phyloP scores from a whole-genome alignment of 169 alveolate species.

The Babesia microti region DNA sequence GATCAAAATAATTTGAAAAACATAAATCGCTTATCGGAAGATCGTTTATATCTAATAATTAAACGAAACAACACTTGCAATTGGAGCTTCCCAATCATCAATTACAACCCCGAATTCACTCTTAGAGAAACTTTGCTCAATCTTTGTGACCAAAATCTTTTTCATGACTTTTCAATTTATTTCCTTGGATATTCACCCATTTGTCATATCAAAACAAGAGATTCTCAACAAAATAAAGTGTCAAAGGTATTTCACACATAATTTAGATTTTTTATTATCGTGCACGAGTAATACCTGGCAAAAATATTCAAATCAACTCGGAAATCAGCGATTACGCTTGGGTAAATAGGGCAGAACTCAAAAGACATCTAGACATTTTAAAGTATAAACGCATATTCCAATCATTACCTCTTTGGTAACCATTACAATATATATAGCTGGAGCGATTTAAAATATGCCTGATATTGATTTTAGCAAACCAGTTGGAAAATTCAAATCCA shows the following conservation, averaged over 20 bases:
- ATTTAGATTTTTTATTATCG: constrained; percentile 53
- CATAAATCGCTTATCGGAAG: constrained; percentile 40
- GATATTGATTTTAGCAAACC: too few species aligned
- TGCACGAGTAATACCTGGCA: constrained; percentile 45
- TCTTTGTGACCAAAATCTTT: constrained; percentile 48
- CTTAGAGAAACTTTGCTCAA: constrained; percentile 46
- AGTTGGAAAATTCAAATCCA: too few species aligned
- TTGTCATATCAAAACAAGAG: constrained; percentile 8
- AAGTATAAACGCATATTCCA: constrained; percentile 5
- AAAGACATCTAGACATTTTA: constrained; percentile 2
- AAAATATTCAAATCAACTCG: constrained; percentile 5
- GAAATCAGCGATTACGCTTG: constrained; percentile 56
- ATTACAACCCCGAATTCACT: constrained; percentile 45
- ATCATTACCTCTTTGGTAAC: constrained; percentile 13
- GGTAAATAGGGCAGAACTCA: constrained; percentile 50
- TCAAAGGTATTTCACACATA: background rate
- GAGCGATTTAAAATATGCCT: too few species aligned
- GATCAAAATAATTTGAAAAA: constrained; percentile 26
- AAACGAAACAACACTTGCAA: constrained; percentile 33
- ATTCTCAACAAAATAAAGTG: constrained; percentile 2
- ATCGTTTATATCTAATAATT: constrained; percentile 45
- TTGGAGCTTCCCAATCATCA: constrained; percentile 59
- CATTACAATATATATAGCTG: too few species aligned
- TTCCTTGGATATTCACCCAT: constrained; percentile 59
- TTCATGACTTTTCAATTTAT: constrained; percentile 40